A percentile compares a stretch with the other conserved stretches of the same genome.
These are phyloP conservation scores for Pistacia atlantica DNA, from an alignment of 345 rosid species.

Conservation along the genomic window DNA sequence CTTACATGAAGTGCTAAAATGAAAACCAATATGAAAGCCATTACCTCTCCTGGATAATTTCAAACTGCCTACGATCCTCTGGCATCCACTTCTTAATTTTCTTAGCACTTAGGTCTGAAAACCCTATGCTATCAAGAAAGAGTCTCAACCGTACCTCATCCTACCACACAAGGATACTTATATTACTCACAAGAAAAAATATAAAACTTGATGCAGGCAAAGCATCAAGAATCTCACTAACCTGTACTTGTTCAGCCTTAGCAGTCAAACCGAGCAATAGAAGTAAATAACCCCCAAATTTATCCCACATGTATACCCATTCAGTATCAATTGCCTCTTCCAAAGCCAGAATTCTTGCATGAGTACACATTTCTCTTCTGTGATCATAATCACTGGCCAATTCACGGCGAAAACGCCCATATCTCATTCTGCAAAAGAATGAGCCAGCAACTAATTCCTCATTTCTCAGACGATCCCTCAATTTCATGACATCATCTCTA, in stretches of 20 bases:
- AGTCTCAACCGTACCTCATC: conserved; percentile 98
- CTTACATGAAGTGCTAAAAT: neutral
- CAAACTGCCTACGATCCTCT: conserved; percentile 96
- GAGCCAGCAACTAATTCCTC: conserved; percentile 90
- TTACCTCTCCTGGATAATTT: conserved; percentile 98
- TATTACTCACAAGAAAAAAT: conserved; percentile 14
- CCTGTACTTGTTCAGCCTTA: conserved; percentile 98
- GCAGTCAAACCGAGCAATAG: conserved; percentile 97
- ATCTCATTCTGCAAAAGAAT: conserved; percentile 68
- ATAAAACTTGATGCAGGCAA: conserved; percentile 18
- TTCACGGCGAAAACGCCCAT: conserved; percentile 56
- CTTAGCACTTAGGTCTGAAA: conserved; percentile 94
- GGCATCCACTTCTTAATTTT: conserved; percentile 99
- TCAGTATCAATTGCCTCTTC: conserved; percentile 99
- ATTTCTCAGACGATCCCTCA: conserved; percentile 93
- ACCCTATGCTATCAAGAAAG: conserved; percentile 98
- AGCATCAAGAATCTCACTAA: conserved; percentile 30
- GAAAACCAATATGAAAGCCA: conserved; percentile 5
- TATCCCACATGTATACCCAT: conserved; percentile 99
- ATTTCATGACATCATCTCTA: conserved; percentile 96
- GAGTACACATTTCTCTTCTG: conserved; percentile 98
- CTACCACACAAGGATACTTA: conserved; percentile 36
- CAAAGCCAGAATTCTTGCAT: conserved; percentile 93
- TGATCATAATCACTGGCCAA: conserved; percentile 64
- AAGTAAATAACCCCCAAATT: conserved; percentile 96